Percentiles rank a stretch among this genome's conserved stretches.
These are phyloP conservation scores for Alternaria novae-zelandiae DNA, from an alignment of 2,329 filamentous ascomycete species.

Conservation along the genomic window DNA sequence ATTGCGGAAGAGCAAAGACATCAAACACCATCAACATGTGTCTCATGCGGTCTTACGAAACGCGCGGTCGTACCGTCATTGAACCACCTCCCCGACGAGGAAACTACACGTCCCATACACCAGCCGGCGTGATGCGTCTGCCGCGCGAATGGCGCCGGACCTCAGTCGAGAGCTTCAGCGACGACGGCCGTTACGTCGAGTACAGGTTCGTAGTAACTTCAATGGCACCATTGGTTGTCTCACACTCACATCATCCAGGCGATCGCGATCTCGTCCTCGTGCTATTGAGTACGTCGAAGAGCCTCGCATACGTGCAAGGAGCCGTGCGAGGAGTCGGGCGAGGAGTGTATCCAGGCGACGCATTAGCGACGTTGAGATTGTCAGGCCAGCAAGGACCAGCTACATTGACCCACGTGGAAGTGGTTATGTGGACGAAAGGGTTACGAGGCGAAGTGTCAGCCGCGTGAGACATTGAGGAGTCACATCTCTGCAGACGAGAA, in stretches of 20 bases:
- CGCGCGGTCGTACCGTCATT: constrained; percentile 32
- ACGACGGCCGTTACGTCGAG: constrained; percentile 27
- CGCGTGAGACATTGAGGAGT: constrained; percentile 24
- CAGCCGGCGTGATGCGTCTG: constrained; percentile 41
- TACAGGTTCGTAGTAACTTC: constrained; percentile 18
- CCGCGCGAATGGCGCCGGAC: constrained; percentile 41
- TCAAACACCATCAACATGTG: constrained; percentile 33
- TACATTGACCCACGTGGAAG: constrained; percentile 31
- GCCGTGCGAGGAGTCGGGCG: constrained; percentile 17
- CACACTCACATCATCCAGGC: constrained; percentile 8
- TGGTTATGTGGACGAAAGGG: constrained; percentile 33
- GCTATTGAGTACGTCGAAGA: constrained; percentile 40
- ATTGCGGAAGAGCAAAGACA: neutral
- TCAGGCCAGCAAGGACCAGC: constrained; percentile 32
- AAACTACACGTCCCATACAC: constrained; percentile 42
- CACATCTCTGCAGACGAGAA: neutral
- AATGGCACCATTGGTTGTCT: neutral
- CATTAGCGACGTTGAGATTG: constrained; percentile 31
- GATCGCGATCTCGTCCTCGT: constrained; percentile 25
- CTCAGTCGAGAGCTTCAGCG: constrained; percentile 19
- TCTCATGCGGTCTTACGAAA: constrained; percentile 40
- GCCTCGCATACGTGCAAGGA: constrained; percentile 27
- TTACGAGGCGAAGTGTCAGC: constrained; percentile 37
- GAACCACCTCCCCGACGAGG: constrained; percentile 41
- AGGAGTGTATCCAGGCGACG: constrained; percentile 37